phyloP scores from a whole-genome alignment of 1,284 basidiomycete species.

The Ustilago esculenta region DNA sequence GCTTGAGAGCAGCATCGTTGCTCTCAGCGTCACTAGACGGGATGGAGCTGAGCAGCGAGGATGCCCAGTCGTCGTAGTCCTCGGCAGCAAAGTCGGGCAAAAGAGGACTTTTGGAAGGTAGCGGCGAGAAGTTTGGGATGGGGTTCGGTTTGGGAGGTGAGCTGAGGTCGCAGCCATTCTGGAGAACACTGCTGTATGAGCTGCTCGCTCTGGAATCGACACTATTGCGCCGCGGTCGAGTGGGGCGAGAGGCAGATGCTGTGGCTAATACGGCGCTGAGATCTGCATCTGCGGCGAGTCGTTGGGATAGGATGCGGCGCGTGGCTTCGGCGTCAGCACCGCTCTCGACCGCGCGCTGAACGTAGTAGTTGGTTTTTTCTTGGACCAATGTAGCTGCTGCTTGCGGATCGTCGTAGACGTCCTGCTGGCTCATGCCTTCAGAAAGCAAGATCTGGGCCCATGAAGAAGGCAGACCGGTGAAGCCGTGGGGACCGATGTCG shows the following conservation, averaged over 20 bases:
- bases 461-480: slow-evolving; percentile 50
- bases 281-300: slow-evolving; percentile 21
- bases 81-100: slow-evolving; percentile 47
- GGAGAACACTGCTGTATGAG: slow-evolving; percentile 53
- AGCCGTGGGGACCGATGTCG: slow-evolving; percentile 55
- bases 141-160: slow-evolving; percentile 12
- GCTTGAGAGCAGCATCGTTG: not conserved
- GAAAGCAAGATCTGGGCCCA: slow-evolving; percentile 50
- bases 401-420: slow-evolving; percentile 28
- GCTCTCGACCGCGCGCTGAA: slow-evolving; percentile 34
- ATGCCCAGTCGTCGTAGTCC: slow-evolving; percentile 48
- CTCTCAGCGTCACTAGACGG: slow-evolving; percentile 5
- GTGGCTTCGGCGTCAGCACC: slow-evolving; percentile 30
- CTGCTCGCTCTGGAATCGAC: slow-evolving; percentile 45
- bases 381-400: slow-evolving; percentile 30
- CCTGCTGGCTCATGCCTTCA: slow-evolving; percentile 36
- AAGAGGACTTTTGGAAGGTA: slow-evolving; percentile 43
- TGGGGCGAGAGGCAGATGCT: not conserved
- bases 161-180: slow-evolving; percentile 45
- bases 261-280: slow-evolving; percentile 21
- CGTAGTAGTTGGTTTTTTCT: slow-evolving; percentile 42
- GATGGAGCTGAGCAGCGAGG: slow-evolving; percentile 39
- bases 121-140: not conserved
- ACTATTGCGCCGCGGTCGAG: slow-evolving; percentile 18
- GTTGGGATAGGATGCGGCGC: slow-evolving; percentile 24